Evolutionary conservation across 495 filamentous ascomycete genomes (phyloP).

Genomic region (Neurospora tetrasperma): DNA sequence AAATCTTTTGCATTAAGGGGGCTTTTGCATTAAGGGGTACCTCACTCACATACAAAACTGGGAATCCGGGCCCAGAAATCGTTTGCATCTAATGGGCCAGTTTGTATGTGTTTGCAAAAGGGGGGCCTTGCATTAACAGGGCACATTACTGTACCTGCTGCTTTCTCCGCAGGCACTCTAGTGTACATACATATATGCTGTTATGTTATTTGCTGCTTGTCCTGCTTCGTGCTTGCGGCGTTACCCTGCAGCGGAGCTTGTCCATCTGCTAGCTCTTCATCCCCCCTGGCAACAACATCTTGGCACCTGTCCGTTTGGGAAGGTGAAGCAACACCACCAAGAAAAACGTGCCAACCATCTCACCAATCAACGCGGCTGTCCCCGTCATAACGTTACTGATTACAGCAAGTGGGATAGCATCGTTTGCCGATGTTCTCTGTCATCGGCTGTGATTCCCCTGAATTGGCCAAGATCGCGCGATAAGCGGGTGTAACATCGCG

Average conservation of each 20-base stretch:
- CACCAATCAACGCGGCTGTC: neutral
- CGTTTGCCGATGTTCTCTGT: neutral
- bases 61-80: no score
- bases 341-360: conserved; percentile 7
- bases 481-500: neutral
- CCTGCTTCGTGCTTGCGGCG: neutral
- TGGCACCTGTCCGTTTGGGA: conserved; percentile 12
- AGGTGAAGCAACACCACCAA: conserved; percentile 3
- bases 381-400: neutral
- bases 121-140: no score
- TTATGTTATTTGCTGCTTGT: neutral
- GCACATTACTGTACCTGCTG: no score
- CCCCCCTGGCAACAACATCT: neutral
- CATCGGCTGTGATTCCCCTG: neutral
- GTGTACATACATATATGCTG: no score
- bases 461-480: conserved; percentile 1
- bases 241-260: neutral
- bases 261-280: neutral
- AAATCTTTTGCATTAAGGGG: no score
- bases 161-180: neutral
- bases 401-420: neutral
- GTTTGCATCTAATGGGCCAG: no score
- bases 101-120: no score
- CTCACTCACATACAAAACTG: no score
- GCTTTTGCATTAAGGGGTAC: no score